Base-by-base conservation (phyloP, 495 filamentous ascomycete genomes). In the Neurospora sp. region DNA sequence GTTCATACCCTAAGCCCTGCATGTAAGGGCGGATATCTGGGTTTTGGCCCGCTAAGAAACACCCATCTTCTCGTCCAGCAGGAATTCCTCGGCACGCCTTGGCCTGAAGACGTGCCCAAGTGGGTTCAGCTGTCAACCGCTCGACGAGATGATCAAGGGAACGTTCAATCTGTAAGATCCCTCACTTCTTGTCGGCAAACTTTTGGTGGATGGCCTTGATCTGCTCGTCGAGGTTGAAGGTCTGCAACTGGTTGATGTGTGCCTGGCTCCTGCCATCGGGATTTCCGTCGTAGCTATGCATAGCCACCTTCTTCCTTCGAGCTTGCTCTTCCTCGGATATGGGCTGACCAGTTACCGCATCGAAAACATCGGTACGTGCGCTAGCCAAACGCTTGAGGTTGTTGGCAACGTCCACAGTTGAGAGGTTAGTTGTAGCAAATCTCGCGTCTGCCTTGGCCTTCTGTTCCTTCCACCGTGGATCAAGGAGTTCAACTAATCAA, bases 361-460 rank as follows among this genome's bases (percentile, higher is more conserved):
- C 95, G 79, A 97, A 98, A n/a, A 98, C 87, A 79, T 99, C 96
- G 75, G 87, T 91, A 40, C 96, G 89, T 79, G 97, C 93, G 71
- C 91, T 93, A n/a, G 95, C 94, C 39, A 98, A 87, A n/a, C 96
- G 93, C 84, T 98, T 98, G 74, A 99, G 87, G 78, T 99, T 98
- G 79, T 92, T 93, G 74, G 94, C 95, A 37, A 96, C 95, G 77
- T 98, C 95, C 40, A 86, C 86, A 18, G 93, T 97, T 5, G 90
- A 92, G 5, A 99, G 84, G 75, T 97, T 98, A 38, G 94, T 97
- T 0, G 93, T 94, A 9, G 93, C 88, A 76, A 89, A 93, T 73
- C 96, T 89, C 12, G 91, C 90, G 31, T 97, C 93, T 14, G 92
- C 89, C 78, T 97, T 96, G 74, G 92, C 92, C 71, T 93, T 92